phyloP scores from a whole-genome alignment of 768 basidiomycete genomes.

The Phaeolepiota aurea region DNA sequence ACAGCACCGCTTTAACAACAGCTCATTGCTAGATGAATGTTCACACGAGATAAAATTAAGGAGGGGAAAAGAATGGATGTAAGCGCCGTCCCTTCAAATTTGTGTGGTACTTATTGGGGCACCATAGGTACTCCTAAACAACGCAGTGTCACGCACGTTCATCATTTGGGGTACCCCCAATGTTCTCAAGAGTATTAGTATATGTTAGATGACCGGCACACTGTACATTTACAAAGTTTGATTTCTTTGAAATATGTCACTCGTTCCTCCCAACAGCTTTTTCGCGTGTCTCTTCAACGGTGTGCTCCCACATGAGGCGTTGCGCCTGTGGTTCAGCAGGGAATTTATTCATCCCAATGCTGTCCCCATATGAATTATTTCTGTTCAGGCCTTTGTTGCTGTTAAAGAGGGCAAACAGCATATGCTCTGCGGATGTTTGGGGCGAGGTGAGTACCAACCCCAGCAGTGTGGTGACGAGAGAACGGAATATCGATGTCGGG shows the following conservation, averaged over 20 bases:
- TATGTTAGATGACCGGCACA: background rate
- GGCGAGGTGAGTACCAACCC: conserved; percentile 13
- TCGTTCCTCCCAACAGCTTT: background rate
- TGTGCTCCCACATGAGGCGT: conserved; percentile 29
- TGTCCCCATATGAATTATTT: conserved; percentile 23
- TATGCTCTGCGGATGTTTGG: conserved; percentile 24
- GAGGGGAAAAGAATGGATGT: too few relatives aligned
- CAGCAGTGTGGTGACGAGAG: background rate
- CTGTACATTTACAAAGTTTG: background rate
- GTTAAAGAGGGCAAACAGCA: conserved; percentile 25
- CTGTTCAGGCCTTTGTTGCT: conserved; percentile 20
- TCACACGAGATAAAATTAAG: too few relatives aligned
- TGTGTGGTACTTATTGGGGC: too few relatives aligned
- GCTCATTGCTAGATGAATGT: too few relatives aligned
- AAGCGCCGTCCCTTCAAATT: too few relatives aligned
- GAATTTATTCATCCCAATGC: conserved; percentile 25
- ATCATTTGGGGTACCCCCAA: background rate
- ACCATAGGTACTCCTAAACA: too few relatives aligned
- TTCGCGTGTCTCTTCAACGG: conserved; percentile 7
- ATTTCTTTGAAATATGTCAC: too few relatives aligned
- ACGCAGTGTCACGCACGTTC: background rate
- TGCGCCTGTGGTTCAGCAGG: conserved; percentile 26
- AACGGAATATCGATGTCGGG: conserved; percentile 7
- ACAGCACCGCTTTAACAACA: too few relatives aligned
- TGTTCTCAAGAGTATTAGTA: background rate